Base-by-base conservation (phyloP, 306 rosid genomes). In the Dalbergia oliveri region DNA sequence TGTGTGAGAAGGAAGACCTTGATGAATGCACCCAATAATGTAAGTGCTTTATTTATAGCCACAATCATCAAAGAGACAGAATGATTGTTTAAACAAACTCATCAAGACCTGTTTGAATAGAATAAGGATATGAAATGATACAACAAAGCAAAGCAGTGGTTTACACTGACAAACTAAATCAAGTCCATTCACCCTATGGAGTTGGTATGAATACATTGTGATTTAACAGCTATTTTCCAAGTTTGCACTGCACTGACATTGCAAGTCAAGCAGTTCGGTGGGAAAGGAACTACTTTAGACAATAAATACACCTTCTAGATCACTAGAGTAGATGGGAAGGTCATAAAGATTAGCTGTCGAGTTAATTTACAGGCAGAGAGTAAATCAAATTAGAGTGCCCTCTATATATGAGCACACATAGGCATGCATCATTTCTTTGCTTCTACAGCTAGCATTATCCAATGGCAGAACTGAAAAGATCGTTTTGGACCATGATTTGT, bases 1-100 rank as follows among this genome's bases (percentile, higher is more conserved):
- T 21, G 39, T 21, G n/a, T 10, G n/a, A 61, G 23, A 21, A 69
- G 19, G 73, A 68, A 44, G 73, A 68, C 73, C 39, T 68, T 68
- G 58, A 68, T 19, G 39, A 45, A 68, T 21, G 41, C 16, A 67
- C 16, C 9, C 56, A 67, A 10, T 21, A 5, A n/a, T 0, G 1
- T 21, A 16, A 18, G 19, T 13, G 67, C 67, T 12, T 53, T 8
- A 1, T 6, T 15, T 53, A 15, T 1, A 2, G 59, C 16, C 59
- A n/a, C 1, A 53, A 15, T 53, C 59, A 16, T 21, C 35, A 59
- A 23, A 31, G n/a, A 21, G 10, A 9, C 15, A 59, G 14, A 23
- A 21, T 21, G 23, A 21, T 21, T 21, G 23, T 1, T 1, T 21
- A 21, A 21, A 21, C 23, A 21, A 1, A 21, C 23, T 21, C 23